Evolutionary conservation across 106 monocot genomes (phyloP), one percentile per base, ranked within the genome.

Genomic region (Allium fistulosum): DNA sequence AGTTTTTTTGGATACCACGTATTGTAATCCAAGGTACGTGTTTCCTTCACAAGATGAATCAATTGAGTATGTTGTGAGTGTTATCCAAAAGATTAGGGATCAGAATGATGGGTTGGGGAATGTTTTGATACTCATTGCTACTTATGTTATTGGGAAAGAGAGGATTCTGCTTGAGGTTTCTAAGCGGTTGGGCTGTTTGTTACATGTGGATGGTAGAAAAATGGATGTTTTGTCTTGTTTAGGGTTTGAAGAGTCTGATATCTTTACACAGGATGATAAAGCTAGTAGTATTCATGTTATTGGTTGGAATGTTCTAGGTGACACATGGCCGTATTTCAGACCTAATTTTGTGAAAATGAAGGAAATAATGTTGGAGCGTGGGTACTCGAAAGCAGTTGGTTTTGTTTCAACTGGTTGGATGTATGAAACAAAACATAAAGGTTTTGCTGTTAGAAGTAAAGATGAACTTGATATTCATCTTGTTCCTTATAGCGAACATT

Each of bases 331-430:
- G 0, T 97, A 75, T 63, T 97, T 97, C 62, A 81, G 84, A 46
- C 97, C 97, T 0, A 97, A 97, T 87, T 97, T 92, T 79, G 76
- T 74, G 59, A 92, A 89, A 74, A 87, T 97, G 97, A 74, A 71
- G 57, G 97, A 92, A 58, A 74, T 97, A 49, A 85, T 81, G 83
- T 27, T 49, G 61, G 92, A 89, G 75, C 86, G 71, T 49, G 97
- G 97, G 18, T 97, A 84, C 61, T 71, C 79, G 4, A 97, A 75
- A 71, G 97, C 77, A 18, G 76, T 97, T 26, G 92, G 92, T 17
- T 97, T 97, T 84, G 89, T 97, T 73, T 76, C 92, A 16, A 89
- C 92, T 53, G 97, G 97, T 12, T 97, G 97, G 97, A 85, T 92
- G 92, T 73, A 97, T 63, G 84, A 92, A 61, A 84, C 73, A 13